Conservation (phyloP, 1,139 yeast species). For the Sugiyamaella japonica region DNA sequence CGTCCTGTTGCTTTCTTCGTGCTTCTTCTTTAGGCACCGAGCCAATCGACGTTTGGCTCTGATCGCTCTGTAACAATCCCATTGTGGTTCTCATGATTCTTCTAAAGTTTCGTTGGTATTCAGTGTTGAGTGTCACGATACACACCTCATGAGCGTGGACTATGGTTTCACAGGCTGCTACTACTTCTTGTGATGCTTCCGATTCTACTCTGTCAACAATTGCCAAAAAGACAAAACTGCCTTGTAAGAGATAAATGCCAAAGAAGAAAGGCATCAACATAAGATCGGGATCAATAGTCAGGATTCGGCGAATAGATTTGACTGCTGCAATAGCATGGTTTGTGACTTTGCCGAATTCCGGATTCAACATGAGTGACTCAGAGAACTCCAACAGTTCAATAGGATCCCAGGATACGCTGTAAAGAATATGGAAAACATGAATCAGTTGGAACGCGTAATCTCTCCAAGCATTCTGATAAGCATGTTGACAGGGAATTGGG, state of each 20-base stretch:
- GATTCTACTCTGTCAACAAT: constrained; percentile 36
- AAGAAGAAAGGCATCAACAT: constrained; percentile 40
- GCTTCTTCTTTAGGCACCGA: constrained; percentile 30
- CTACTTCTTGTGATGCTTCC: constrained; percentile 37
- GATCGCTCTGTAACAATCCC: constrained; percentile 21
- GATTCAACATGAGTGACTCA: constrained; percentile 31
- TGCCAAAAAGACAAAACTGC: constrained; percentile 34
- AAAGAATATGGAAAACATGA: constrained; percentile 33
- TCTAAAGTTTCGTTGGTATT: constrained; percentile 39
- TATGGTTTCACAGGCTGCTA: constrained; percentile 38
- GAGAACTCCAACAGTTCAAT: constrained; percentile 30
- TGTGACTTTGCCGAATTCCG: constrained; percentile 32
- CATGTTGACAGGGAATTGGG: constrained; percentile 29
- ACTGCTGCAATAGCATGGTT: constrained; percentile 36
- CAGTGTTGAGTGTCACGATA: constrained; percentile 38
- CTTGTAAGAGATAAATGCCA: constrained; percentile 38
- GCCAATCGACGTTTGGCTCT: constrained; percentile 24
- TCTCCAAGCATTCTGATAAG: constrained; percentile 33
- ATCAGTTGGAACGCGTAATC: constrained; percentile 32
- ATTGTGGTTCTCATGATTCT: constrained; percentile 36
- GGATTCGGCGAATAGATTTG: constrained; percentile 32
- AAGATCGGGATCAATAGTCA: constrained; percentile 37
- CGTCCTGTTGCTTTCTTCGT: constrained; percentile 34
- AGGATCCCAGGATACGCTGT: constrained; percentile 34
- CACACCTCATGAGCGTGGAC: constrained; percentile 41